Percentiles rank a stretch among this genome's conserved stretches.
Evolutionary conservation across 164 flowering plant species (phyloP).

Genomic region (Stephania japonica): DNA sequence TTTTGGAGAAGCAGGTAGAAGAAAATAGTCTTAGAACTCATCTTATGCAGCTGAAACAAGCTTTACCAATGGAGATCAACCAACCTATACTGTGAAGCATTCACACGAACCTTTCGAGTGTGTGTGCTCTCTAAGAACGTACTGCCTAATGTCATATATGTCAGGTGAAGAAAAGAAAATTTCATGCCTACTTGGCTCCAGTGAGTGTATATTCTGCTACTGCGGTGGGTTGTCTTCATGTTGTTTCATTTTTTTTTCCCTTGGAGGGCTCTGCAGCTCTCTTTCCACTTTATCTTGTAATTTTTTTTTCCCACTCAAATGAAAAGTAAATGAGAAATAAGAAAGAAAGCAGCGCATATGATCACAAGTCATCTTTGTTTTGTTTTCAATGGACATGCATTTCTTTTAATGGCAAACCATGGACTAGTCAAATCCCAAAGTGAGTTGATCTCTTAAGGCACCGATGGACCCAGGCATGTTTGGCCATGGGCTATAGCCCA

Average conservation of each 20-base stretch:
- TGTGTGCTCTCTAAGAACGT: conserved; percentile 14
- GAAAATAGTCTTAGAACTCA: conserved; percentile 68
- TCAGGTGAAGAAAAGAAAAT: not conserved
- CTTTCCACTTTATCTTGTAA: conserved; percentile 22
- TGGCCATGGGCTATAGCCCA: no score
- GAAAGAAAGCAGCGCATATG: conserved; percentile 1
- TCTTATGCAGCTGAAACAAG: conserved; percentile 53
- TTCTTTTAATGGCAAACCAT: not conserved
- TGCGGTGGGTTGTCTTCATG: conserved; percentile 4
- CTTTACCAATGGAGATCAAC: conserved; percentile 16
- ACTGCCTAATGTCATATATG: not conserved
- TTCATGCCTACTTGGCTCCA: conserved; percentile 14
- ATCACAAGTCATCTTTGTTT: not conserved
- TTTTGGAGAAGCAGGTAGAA: conserved; percentile 45
- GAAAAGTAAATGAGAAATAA: conserved; percentile 30
- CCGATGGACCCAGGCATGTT: no score
- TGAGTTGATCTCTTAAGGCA: no score
- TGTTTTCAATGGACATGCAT: not conserved
- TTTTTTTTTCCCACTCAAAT: conserved; percentile 23
- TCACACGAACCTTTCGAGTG: conserved; percentile 16
- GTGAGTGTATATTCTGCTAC: conserved; percentile 34
- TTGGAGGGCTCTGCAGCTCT: conserved; percentile 18
- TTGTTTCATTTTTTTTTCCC: conserved; percentile 1
- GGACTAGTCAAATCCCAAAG: no score
- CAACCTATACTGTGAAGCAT: conserved; percentile 15